Conservation (phyloP, 2,329 filamentous ascomycete species). For the Sporothrix protearum region DNA sequence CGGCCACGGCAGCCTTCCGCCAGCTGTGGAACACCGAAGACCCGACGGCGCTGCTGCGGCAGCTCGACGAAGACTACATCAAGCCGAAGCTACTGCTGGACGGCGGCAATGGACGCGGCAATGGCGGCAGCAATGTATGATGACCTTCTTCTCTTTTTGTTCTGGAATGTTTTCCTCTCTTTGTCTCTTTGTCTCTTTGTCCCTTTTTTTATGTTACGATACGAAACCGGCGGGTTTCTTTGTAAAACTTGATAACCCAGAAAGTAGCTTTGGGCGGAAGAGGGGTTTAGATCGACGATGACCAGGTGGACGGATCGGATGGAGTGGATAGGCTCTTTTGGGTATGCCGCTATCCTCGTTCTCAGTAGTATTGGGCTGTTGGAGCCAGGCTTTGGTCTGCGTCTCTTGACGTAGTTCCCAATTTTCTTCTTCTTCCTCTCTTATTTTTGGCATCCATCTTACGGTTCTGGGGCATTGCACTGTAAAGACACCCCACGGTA, state of each 20-base stretch:
- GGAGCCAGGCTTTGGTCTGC: background rate
- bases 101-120: conserved; percentile 29
- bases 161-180: background rate
- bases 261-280: background rate
- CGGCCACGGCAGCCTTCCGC: conserved; percentile 70
- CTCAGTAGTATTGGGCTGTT: background rate
- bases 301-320: too few species aligned
- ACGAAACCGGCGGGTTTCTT: background rate
- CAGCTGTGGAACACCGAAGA: conserved; percentile 83
- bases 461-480: background rate
- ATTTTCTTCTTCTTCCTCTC: conserved; percentile 8
- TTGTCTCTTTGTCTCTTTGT: background rate
- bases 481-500: background rate
- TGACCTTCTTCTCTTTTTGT: background rate
- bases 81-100: conserved; percentile 33
- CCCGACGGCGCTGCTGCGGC: conserved; percentile 82
- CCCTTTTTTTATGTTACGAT: background rate
- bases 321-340: background rate
- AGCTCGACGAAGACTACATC: conserved; percentile 71
- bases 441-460: background rate
- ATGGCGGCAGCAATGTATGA: conserved; percentile 26
- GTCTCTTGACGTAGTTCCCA: background rate
- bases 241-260: background rate
- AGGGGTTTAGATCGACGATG: background rate
- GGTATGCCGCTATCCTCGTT: background rate